Conservation (phyloP, 2,329 filamentous ascomycete species). For the Colletotrichum cordylinicola region DNA sequence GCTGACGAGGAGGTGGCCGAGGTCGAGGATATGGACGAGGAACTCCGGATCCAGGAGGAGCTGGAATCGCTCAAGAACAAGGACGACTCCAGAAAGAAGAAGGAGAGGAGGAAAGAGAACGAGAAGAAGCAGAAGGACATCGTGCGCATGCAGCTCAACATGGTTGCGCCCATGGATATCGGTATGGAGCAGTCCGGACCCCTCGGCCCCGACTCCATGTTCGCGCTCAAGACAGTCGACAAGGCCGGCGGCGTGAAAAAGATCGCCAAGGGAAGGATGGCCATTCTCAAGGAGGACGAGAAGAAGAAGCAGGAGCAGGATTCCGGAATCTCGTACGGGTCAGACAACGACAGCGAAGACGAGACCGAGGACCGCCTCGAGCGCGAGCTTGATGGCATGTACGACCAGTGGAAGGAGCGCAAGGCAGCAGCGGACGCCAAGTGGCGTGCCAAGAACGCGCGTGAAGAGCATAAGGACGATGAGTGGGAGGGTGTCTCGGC, state of each 20-base stretch:
- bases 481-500: slow-evolving; percentile 92
- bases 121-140: slow-evolving; percentile 95
- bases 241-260: slow-evolving; percentile 73
- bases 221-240: slow-evolving; percentile 82
- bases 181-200: slow-evolving; percentile 87
- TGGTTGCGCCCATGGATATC: slow-evolving; percentile 95
- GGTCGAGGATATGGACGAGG: slow-evolving; percentile 92
- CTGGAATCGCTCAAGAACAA: slow-evolving; percentile 82
- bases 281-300: slow-evolving; percentile 63
- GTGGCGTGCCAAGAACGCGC: slow-evolving; percentile 86
- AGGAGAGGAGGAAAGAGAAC: slow-evolving; percentile 85
- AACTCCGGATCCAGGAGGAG: slow-evolving; percentile 88
- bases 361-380: slow-evolving; percentile 85
- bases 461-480: slow-evolving; percentile 80
- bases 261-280: slow-evolving; percentile 82
- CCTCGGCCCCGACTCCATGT: slow-evolving; percentile 82
- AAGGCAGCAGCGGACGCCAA: slow-evolving; percentile 85
- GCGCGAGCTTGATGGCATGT: slow-evolving; percentile 84
- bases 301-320: slow-evolving; percentile 66
- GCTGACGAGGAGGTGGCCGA: slow-evolving; percentile 76
- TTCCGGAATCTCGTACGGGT: slow-evolving; percentile 54
- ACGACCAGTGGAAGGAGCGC: slow-evolving; percentile 82
- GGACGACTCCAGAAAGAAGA: slow-evolving; percentile 77
- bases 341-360: slow-evolving; percentile 60
- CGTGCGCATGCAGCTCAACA: slow-evolving; percentile 95